Percentiles rank a stretch among this genome's conserved stretches.
Evolutionary conservation across 2,329 filamentous ascomycete genomes (phyloP).

Genomic region (Huntiella decipiens): DNA sequence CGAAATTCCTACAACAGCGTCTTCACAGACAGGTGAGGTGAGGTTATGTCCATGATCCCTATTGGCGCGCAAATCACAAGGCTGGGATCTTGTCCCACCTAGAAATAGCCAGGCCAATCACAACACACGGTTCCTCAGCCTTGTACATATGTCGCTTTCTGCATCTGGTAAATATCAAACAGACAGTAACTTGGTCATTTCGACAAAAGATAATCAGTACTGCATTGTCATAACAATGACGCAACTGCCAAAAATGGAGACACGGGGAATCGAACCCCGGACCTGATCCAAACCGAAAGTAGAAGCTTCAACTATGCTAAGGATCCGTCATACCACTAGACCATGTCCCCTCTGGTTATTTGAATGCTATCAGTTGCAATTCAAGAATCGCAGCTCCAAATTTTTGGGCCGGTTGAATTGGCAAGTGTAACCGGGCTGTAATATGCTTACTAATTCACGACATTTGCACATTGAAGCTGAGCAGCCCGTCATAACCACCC

Average conservation of each 20-base stretch:
- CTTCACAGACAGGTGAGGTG: background rate
- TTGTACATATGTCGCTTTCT: background rate
- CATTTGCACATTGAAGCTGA: too few relatives aligned
- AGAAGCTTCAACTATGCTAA: conserved; percentile 7
- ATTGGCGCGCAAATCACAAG: conserved; percentile 5
- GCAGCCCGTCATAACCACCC: too few relatives aligned
- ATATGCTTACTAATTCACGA: too few relatives aligned
- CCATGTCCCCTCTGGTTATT: conserved; percentile 7
- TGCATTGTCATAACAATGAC: background rate
- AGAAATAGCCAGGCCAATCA: background rate
- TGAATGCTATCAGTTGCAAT: too few relatives aligned
- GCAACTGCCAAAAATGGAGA: conserved; percentile 2
- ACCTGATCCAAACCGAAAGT: conserved; percentile 10
- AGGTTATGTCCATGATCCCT: background rate
- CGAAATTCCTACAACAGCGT: background rate
- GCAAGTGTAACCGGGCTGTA: too few relatives aligned
- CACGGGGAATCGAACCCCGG: conserved; percentile 12
- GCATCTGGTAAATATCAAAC: background rate
- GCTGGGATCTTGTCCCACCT: conserved; percentile 3
- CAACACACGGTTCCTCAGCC: background rate
- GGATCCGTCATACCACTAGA: conserved; percentile 12
- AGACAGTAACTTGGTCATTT: background rate
- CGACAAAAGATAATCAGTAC: background rate
- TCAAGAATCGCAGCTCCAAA: too few relatives aligned
- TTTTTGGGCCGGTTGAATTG: too few relatives aligned